Base-by-base conservation (phyloP, 192 early-diverging fungal genomes). In the Coemansia sp. region DNA sequence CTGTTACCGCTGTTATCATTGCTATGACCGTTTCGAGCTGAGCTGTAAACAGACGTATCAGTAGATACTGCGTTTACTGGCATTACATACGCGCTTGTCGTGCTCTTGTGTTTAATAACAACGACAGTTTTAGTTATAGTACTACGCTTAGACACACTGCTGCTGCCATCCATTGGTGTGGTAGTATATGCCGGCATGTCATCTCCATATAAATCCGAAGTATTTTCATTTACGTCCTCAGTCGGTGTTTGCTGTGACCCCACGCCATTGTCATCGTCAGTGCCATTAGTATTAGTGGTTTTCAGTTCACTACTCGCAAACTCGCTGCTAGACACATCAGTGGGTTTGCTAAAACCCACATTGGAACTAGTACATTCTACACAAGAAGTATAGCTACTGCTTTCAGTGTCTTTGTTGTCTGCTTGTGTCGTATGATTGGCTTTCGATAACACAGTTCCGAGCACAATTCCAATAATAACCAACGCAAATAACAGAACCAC, bases 391-490 rank as follows among this genome's bases (percentile, higher is more conserved):
- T 25, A 7, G 42, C n/a, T 18, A 32, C 10, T 34, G 34, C 2
- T 62, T 11, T 32, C 20, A 51, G 0, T 31, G 10, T 28, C 36
- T 6, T 22, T 38, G 10, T 20, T 30, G 20, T 48, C 34, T 16
- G 38, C 7, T 16, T 49, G 29, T 28, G 6, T 14, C 1, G 17
- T 52, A 34, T 20, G 57, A 11, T n/a, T 17, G 6, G 40, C 20
- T 8, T 36, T 40, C 16, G 56, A 17, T 12, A 58, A 45, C 0
- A 66, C 64, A 6, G 32, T 42, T 4, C 42, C 18, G 5, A 66
- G 56, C 20, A 66, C 64, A 8, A 58, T 34, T 18, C 55, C 56
- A 57, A 30, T 30, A 33, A 50, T 66, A 1, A 58, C 45, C 6
- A 57, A 7, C 14, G 42, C 64, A 49, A 58, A 66, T 1, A 56